Evolutionary conservation across 2,329 filamentous ascomycete species (phyloP).

Genomic region (Exophiala viscosa): DNA sequence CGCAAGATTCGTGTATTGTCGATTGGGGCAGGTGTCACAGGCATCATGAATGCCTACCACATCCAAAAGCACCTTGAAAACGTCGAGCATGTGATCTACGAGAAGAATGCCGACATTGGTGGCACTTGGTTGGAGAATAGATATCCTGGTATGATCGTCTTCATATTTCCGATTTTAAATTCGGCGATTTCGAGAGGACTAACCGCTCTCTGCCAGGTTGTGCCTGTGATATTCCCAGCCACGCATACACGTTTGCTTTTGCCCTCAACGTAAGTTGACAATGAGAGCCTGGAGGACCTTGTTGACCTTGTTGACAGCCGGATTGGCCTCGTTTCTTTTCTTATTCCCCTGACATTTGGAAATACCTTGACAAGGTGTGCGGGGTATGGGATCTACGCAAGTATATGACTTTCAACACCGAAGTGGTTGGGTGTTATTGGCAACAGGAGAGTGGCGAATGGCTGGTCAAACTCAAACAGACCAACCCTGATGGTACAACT

Average conservation of each 20-base stretch:
- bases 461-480: slow-evolving; percentile 48
- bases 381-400: slow-evolving; percentile 48
- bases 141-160: slow-evolving; percentile 45
- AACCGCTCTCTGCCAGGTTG: slow-evolving; percentile 28
- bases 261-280: slow-evolving; percentile 35
- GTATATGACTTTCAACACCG: slow-evolving; percentile 52
- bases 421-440: slow-evolving; percentile 48
- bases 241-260: slow-evolving; percentile 45
- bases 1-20: slow-evolving; percentile 47
- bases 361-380: slow-evolving; percentile 49
- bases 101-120: slow-evolving; percentile 33
- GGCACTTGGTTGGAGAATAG: slow-evolving; percentile 37
- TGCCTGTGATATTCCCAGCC: slow-evolving; percentile 46
- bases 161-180: not conserved
- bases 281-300: not conserved
- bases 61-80: slow-evolving; percentile 27
- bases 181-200: no score
- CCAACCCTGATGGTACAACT: slow-evolving; percentile 31
- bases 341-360: slow-evolving; percentile 46
- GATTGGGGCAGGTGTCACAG: slow-evolving; percentile 48
- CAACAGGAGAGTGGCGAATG: slow-evolving; percentile 48
- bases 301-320: slow-evolving; percentile 37
- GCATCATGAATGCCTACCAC: slow-evolving; percentile 49
- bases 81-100: slow-evolving; percentile 31
- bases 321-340: slow-evolving; percentile 49